Base-by-base conservation (phyloP, 371 early-diverging fungal species). In the Capillidium heterosporum region DNA sequence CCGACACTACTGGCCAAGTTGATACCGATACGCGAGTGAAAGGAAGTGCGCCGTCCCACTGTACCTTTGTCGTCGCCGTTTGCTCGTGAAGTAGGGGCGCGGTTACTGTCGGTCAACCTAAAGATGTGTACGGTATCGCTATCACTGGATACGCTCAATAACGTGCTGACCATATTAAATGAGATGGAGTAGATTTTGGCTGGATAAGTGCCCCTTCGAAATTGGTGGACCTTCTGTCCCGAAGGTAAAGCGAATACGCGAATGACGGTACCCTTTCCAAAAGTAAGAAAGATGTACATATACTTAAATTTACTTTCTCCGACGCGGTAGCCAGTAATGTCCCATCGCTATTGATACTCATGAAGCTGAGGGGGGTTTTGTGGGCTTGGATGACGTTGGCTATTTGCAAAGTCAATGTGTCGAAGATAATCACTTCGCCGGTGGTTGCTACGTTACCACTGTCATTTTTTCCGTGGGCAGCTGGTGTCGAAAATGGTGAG, bases 111-210 rank as follows among this genome's bases (percentile, higher is more conserved):
- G n/a, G 51, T 17, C 35, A 31, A 61, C 54, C 83, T 82, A 70
- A 88, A 96, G n/a, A 96, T 85, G 61, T 96, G 97, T n/a, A 96
- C 87, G 0, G 97, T 96, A 50, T 95, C 94, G 0, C 93, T 85
- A 57, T 89, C 95, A 57, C 84, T 83, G 0, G 91, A 87, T 1
- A 91, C 93, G 62, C 85, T 78, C 17, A 96, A 75, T 39, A 91
- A 64, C 4, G 85, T 78, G 58, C 78, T 80, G 21, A 80, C 75
- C 1, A 83, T 67, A 59, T 90, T 90, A 64, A 97, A 97, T 0
- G 91, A 75, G 48, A 97, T 76, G 23, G 87, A 91, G 61, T 81
- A 86, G 57, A 97, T 95, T 44, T 81, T 74, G 21, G 94, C 86
- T 1, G 89, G 80, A 62, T 90, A 91, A 4, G 92, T 77, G 51